Evolutionary conservation across 257 asterid genomes (phyloP), one percentile per base, ranked within the genome.

Genomic region (Capsicum baccatum): DNA sequence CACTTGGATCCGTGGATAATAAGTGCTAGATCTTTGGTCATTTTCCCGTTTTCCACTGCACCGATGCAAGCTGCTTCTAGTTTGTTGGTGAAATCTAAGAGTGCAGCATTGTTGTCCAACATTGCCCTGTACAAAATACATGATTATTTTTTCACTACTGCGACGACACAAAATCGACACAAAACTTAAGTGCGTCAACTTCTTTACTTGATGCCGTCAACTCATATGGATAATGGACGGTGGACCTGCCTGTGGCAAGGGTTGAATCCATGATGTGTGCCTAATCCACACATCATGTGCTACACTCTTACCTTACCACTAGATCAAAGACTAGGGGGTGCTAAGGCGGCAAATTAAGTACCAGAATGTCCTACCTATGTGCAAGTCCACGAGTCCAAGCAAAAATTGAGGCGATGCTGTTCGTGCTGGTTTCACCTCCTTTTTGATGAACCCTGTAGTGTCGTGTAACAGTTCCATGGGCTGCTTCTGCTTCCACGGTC

Each of bases 361-460:
- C 47, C 10, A n/a, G 17, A 73, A 70, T 73, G 11, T 48, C 55
- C 55, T 87, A 94, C 99, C 98, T 91, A 93, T 97, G 99, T 57
- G 99, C 97, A 79, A 97, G 99, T 58, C 99, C 99, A 66, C 99
- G 93, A 81, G 99, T 92, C 98, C 99, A 97, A 82, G 99, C 99
- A 90, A 95, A 95, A 89, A 97, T 95, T 3, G 99, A 97, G 79
- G 99, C 99, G 84, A 97, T 97, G 95, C 99, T 97, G 79, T 97
- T 95, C 12, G 99, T 97, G 89, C 99, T 97, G 83, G 99, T 97
- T 91, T 97, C 99, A 84, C 99, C 99, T 4, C 99, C 99, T 83
- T 97, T 95, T 59, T 97, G 99, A 70, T 97, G 99, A 87, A 97
- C 99, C 88, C 99, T 94, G 87, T 68, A 97, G 91, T 97, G 99